phyloP scores from a whole-genome alignment of 805 yeast species.

The Candida quercuum region DNA sequence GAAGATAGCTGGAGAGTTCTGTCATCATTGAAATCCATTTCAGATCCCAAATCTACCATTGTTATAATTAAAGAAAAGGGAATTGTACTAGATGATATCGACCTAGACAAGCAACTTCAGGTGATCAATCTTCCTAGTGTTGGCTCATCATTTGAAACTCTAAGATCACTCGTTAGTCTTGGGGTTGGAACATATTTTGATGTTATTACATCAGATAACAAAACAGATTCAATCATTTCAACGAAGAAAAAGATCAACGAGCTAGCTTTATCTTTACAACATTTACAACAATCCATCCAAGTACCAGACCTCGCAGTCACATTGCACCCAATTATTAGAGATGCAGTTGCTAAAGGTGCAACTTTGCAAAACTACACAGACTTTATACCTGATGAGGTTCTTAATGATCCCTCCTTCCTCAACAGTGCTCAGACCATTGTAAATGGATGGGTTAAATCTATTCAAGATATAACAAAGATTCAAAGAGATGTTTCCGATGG shows the following conservation, averaged over 20 bases:
- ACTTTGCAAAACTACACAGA: conserved; percentile 18
- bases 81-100: conserved; percentile 12
- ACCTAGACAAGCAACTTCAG: conserved; percentile 30
- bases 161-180: conserved; percentile 53
- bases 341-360: conserved; percentile 32
- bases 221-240: conserved; percentile 32
- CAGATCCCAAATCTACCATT: conserved; percentile 22
- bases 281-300: conserved; percentile 61
- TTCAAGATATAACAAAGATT: conserved; percentile 50
- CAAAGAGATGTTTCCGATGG: conserved; percentile 52
- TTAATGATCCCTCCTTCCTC: conserved; percentile 49
- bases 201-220: conserved; percentile 27
- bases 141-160: conserved; percentile 37
- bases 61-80: conserved; percentile 42
- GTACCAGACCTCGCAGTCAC: conserved; percentile 55
- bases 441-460: conserved; percentile 67
- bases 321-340: conserved; percentile 46
- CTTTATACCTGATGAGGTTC: conserved; percentile 29
- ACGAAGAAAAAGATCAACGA: conserved; percentile 66
- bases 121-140: conserved; percentile 29
- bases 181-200: conserved; percentile 74
- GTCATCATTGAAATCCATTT: conserved; percentile 6
- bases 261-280: conserved; percentile 58
- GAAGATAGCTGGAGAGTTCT: conserved; percentile 12
- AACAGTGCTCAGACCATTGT: conserved; percentile 67